These are phyloP conservation scores for Phalaenopsis equestris DNA, from an alignment of 106 monocot genomes.

Conservation along the genomic window DNA sequence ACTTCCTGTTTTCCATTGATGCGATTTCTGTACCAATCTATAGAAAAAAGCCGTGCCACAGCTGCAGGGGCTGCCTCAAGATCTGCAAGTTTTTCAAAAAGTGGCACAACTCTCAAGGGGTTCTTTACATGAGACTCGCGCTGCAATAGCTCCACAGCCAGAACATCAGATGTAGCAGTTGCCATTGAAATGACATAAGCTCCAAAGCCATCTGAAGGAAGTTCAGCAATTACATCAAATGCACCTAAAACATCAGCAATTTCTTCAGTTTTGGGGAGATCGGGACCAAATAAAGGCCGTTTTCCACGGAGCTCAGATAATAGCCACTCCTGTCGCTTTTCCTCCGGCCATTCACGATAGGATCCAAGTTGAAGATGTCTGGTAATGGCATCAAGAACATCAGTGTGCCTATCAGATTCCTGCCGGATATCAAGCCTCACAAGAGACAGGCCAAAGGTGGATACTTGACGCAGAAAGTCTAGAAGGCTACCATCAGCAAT, in stretches of 20 bases:
- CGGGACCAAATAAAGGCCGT: constrained; percentile 82
- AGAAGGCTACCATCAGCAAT: constrained; percentile 97
- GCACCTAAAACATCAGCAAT: constrained; percentile 84
- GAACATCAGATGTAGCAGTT: constrained; percentile 66
- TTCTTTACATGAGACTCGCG: constrained; percentile 59
- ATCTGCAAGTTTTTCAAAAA: constrained; percentile 91
- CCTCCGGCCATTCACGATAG: constrained; percentile 91
- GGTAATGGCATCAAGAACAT: constrained; percentile 89
- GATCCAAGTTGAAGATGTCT: constrained; percentile 84
- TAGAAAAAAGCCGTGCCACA: constrained; percentile 63
- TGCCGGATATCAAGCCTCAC: constrained; percentile 96
- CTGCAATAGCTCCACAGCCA: constrained; percentile 76
- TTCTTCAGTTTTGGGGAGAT: constrained; percentile 83
- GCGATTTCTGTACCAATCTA: constrained; percentile 79
- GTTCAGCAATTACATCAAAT: constrained; percentile 72
- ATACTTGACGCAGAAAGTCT: constrained; percentile 91
- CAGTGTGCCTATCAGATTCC: constrained; percentile 95
- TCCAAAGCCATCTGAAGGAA: constrained; percentile 86
- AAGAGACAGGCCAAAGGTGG: constrained; percentile 87
- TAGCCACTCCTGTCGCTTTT: constrained; percentile 83
- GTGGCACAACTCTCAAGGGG: constrained; percentile 78
- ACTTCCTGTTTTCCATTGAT: constrained; percentile 90
- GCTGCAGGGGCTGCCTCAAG: constrained; percentile 86
- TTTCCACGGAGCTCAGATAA: constrained; percentile 90
- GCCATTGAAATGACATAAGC: constrained; percentile 99